Base-by-base conservation (phyloP, 495 filamentous ascomycete species). In the Tirmania nivea region DNA sequence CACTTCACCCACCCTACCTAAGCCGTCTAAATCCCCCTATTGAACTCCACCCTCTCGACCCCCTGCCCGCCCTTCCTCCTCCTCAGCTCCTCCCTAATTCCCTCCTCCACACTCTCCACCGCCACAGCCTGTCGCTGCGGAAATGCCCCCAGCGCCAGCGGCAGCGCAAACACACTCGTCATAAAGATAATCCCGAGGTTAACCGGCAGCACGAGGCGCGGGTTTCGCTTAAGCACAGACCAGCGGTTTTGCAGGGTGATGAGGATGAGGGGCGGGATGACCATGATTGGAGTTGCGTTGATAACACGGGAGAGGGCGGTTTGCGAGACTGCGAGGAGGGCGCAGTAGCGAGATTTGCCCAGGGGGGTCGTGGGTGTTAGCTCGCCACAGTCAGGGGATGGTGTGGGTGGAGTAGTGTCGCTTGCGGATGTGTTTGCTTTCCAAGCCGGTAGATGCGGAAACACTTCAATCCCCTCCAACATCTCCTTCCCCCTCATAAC, bases 401-500 rank as follows among this genome's bases (percentile, higher is more conserved):
- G 25, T 31, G 25, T 5, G 25, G 25, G 25, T 31, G 25, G 3
- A 31, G 25, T 31, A 31, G 25, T 31, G 25, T 31, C 25, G 25
- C 4, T 31, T 3, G 25, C 7, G 25, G 25, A 31, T 31, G 25
- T 31, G 25, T 31, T 31, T 31, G 25, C 4, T 31, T 31, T 31
- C 25, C 25, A 31, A 31, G 25, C 25, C 2, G 25, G 25, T 80
- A 76, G 0, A 31, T 31, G 25, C 25, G 85, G 86, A 70, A 78
- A 95, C n/a, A 97, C 80, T 67, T 97, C 88, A 63, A 97, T 96
- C 11, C 90, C 90, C 49, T 73, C 77, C 62, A 85, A 73, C 56
- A 96, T 94, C 69, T 97, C 90, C 67, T 93, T 88, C 51, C 85
- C 83, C 59, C 90, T 83, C 90, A 97, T 97, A 55, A 97, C 73